Base-by-base conservation (phyloP, 441 rosid genomes). In the Biscutella auriculata region DNA sequence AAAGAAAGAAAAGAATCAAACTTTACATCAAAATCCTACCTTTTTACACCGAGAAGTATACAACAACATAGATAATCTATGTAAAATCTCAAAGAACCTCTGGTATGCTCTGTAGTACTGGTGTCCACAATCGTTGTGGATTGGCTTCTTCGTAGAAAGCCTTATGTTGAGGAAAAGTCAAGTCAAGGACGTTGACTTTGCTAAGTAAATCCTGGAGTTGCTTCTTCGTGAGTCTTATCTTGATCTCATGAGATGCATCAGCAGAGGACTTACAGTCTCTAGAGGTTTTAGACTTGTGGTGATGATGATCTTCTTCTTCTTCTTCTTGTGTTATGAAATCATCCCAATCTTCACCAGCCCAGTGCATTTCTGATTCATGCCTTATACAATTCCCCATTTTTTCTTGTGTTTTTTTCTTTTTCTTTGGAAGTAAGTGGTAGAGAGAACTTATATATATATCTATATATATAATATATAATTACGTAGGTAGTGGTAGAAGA, bases 301-400 rank as follows among this genome's bases (percentile, higher is more conserved):
- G 42, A 14, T 57, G 35, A 46, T 53, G 10, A 34, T 39, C 9
- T 4, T 53, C 8, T 4, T 50, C 35, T 23, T 39, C 29, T 34
- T 52, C 49, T 5, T 63, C 60, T 35, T 28, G 42, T 46, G 42
- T 7, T 25, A 26, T 4, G 43, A 33, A 35, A 8, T 65, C 71
- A 66, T 60, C 75, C 75, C 75, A 71, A 21, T 71, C 71, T 42
- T 71, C 75, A 61, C 71, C 75, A 29, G 63, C 75, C 75, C 75
- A 71, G 3, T 65, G 71, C 71, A 55, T 65, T 60, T 61, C 36
- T 43, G 75, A 65, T 19, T 65, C 67, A 19, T 49, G 75, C 54
- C 71, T 54, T 48, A 70, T 7, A 55, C 75, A 70, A 37, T 70
- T 70, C 14, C 75, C 75, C 75, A 70, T 70, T 49, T 12, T 36